Conservation (phyloP, 1,284 basidiomycete species). For the Ustilago crameri region DNA sequence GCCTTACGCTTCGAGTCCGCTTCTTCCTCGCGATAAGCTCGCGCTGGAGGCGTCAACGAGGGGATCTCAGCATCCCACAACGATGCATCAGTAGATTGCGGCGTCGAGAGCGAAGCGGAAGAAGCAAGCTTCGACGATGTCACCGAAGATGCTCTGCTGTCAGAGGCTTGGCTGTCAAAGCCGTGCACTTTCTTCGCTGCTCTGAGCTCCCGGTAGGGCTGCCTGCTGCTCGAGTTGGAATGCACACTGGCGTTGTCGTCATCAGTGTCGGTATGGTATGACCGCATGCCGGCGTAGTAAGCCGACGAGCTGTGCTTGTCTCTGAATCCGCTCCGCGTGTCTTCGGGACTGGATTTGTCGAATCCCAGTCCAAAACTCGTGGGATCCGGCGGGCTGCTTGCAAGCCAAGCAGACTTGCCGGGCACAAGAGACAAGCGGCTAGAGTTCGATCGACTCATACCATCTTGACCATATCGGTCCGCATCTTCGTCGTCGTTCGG, state of each 20-base stretch:
- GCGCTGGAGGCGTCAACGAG: constrained; percentile 41
- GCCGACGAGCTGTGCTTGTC: constrained; percentile 17
- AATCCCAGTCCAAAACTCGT: constrained; percentile 47
- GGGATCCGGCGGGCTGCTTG: constrained; percentile 50
- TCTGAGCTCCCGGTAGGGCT: constrained; percentile 39
- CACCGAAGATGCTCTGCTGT: constrained; percentile 7
- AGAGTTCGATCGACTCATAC: constrained; percentile 29
- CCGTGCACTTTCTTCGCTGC: constrained; percentile 39
- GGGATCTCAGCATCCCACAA: constrained; percentile 47
- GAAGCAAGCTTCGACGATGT: constrained; percentile 20
- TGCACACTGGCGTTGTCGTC: constrained; percentile 44
- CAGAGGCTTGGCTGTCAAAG: constrained; percentile 19
- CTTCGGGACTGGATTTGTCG: constrained; percentile 42
- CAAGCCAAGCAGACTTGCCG: constrained; percentile 44
- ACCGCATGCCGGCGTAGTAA: constrained; percentile 14
- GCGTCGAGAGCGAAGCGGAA: constrained; percentile 2
- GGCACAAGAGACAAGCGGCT: constrained; percentile 43
- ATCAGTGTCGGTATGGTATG: constrained; percentile 35
- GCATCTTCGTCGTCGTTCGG: constrained; percentile 8
- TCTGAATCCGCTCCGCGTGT: constrained; percentile 9
- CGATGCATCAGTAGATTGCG: constrained; percentile 12
- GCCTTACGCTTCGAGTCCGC: constrained; percentile 20
- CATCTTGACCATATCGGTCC: constrained; percentile 14
- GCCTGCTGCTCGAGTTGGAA: constrained; percentile 44
- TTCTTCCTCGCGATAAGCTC: constrained; percentile 32